Evolutionary conservation across 2,329 filamentous ascomycete species (phyloP), one percentile per base, ranked within the genome.

Genomic region (Aspergillus sojae): DNA sequence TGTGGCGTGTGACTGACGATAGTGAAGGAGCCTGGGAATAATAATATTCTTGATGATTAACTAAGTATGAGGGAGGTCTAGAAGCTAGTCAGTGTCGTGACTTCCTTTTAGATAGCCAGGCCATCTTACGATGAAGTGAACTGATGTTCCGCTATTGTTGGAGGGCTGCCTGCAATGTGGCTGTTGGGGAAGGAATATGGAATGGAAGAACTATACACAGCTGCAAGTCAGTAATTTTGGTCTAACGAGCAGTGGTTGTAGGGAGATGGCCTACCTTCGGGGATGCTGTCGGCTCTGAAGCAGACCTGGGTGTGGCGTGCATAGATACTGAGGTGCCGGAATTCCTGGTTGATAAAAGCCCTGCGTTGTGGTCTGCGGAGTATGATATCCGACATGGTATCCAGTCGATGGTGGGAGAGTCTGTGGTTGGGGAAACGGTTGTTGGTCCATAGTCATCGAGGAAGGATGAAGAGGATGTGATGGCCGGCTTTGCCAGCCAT

Each of bases 11-110:
- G 5, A 66, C 77, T 71, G 54, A 78, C 76, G 74, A 70, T 7
- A 77, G 62, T 30, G 71, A 70, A 46, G 72, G 67, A 26, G 71
- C 60, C 60, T 74, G 74, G 2, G 73, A 67, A 26, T 77, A 69
- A 53, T 78, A 77, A 59, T 78, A 79, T 12, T 71, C 68, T 26
- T 70, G 67, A 64, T 76, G 77, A 21, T 71, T 75, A 46, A 75
- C 70, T 58, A 77, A 65, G 67, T 77, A 78, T 23, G 74, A 68
- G 10, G 72, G 64, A n/a, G 75, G 68, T 2, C 75, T 78, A 45
- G 1, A 10, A 4, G 5, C 19, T 11, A 11, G 52, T 73, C 48
- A 73, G 66, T 41, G 23, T 61, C 21, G 23, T 28, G 30, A 45
- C 19, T 32, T 11, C 19, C 16, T 12, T 21, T 11, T 43, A 14